A percentile compares a stretch with the other conserved stretches of the same genome.
Evolutionary conservation across 106 monocot species (phyloP).

Genomic region (Allium fistulosum): DNA sequence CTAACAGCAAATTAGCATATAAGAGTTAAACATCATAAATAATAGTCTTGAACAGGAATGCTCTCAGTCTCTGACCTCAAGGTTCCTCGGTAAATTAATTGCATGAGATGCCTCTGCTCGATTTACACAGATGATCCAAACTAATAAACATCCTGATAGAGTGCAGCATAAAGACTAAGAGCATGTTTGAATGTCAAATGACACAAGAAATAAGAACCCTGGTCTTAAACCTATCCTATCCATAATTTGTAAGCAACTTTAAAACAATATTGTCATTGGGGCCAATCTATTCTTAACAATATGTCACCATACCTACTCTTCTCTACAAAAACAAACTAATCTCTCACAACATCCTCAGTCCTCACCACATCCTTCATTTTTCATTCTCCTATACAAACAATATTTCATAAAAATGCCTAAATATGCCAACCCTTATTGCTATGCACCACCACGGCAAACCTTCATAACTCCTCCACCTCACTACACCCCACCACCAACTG

Average conservation of each 20-base stretch:
- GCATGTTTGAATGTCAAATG: background rate
- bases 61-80: too few relatives aligned
- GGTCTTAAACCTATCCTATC: constrained; percentile 12
- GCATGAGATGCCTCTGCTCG: too few relatives aligned
- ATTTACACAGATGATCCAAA: too few relatives aligned
- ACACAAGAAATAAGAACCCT: background rate
- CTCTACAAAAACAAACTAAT: constrained; percentile 10
- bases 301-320: background rate
- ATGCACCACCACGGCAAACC: constrained; percentile 3
- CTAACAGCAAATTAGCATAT: too few relatives aligned
- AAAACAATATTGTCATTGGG: constrained; percentile 22
- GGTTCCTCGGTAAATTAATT: too few relatives aligned
- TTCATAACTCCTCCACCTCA: background rate
- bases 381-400: background rate
- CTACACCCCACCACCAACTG: constrained; percentile 4
- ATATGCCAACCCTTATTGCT: constrained; percentile 16
- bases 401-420: constrained; percentile 4
- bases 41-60: too few relatives aligned
- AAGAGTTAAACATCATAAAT: too few relatives aligned
- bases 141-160: too few relatives aligned
- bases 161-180: too few relatives aligned
- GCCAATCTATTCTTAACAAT: constrained; percentile 7
- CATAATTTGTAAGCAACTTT: constrained; percentile 28
- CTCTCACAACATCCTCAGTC: background rate
- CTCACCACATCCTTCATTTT: background rate